Conservation (phyloP, 352 stramenopile species). For the Blastocystis sp. region DNA sequence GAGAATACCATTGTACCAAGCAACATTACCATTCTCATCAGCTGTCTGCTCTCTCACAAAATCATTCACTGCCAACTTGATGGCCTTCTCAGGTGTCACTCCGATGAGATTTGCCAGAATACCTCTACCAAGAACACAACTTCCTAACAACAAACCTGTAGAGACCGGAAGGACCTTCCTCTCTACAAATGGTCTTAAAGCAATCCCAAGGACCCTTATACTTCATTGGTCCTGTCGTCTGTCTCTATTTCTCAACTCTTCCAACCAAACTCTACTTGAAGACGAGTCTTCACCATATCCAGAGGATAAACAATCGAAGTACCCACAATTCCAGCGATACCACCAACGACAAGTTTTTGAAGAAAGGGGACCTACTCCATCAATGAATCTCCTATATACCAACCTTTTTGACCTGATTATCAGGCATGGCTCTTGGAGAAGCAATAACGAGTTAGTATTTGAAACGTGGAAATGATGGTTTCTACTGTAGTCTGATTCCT, state of each 20-base stretch:
- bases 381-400: background rate
- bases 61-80: constrained; percentile 83
- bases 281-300: too few relatives aligned
- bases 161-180: constrained; percentile 71
- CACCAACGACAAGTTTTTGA: constrained; percentile 76
- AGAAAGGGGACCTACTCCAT: constrained; percentile 71
- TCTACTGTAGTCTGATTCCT: too few relatives aligned
- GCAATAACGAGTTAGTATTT: constrained; percentile 10
- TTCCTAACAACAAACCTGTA: constrained; percentile 66
- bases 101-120: constrained; percentile 75
- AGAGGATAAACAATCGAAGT: constrained; percentile 77
- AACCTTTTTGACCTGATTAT: constrained; percentile 52
- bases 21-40: constrained; percentile 71
- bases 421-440: constrained; percentile 23
- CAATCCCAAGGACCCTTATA: constrained; percentile 72
- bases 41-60: constrained; percentile 74
- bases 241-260: background rate
- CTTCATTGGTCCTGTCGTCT: constrained; percentile 65
- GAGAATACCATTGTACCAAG: constrained; percentile 71
- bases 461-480: background rate
- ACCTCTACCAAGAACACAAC: constrained; percentile 63
- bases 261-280: constrained; percentile 71
- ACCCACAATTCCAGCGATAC: constrained; percentile 76
- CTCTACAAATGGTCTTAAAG: constrained; percentile 71
- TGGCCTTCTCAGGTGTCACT: constrained; percentile 79